Conservation (phyloP, 345 rosid species). For the Populus tremula region DNA sequence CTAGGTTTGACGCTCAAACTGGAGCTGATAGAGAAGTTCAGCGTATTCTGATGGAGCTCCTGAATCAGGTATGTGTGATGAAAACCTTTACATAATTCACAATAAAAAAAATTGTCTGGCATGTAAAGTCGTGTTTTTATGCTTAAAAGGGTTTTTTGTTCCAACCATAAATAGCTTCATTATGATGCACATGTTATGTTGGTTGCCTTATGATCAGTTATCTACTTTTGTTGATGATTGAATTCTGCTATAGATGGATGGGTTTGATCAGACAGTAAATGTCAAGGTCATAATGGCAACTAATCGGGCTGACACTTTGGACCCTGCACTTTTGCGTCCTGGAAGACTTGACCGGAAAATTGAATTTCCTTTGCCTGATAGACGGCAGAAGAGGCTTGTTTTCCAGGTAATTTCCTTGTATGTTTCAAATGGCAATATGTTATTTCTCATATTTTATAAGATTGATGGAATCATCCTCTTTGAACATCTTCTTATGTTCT, state of each 20-base stretch:
- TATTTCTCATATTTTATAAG: background rate
- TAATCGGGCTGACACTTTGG: conserved; percentile 93
- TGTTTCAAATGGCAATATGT: background rate
- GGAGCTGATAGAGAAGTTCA: conserved; percentile 99
- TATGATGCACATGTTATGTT: background rate
- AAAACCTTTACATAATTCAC: background rate
- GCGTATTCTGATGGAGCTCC: conserved; percentile 90
- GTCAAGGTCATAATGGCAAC: conserved; percentile 99
- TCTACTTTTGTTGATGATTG: conserved; percentile 19
- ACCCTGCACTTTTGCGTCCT: conserved; percentile 97
- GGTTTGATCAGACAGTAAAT: conserved; percentile 95
- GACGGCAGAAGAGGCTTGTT: conserved; percentile 98
- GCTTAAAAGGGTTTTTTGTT: background rate
- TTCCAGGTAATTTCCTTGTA: conserved; percentile 55
- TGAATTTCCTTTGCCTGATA: conserved; percentile 93
- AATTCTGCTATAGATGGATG: conserved; percentile 57
- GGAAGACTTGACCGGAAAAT: conserved; percentile 95
- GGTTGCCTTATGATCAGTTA: background rate
- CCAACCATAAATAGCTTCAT: background rate
- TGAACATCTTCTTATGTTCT: background rate
- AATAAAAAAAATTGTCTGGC: background rate
- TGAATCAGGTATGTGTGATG: conserved; percentile 63
- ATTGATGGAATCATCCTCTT: background rate
- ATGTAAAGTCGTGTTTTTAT: background rate
- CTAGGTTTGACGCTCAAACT: conserved; percentile 99